These are phyloP conservation scores for Rhizophora apiculata DNA, from an alignment of 345 rosid genomes.

Conservation along the genomic window DNA sequence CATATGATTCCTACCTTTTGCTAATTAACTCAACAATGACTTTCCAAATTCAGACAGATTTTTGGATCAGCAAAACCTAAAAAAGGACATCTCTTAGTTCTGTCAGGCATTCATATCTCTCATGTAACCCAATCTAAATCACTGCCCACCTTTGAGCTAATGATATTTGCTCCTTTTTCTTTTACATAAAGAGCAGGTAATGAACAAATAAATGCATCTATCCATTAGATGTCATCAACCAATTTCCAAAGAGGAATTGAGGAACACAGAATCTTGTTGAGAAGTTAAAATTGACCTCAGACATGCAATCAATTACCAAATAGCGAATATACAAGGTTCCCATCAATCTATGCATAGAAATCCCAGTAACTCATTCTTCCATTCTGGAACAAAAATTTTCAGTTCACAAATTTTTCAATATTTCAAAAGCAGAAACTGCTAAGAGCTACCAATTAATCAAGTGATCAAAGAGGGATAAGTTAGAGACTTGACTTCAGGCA, in stretches of 20 bases:
- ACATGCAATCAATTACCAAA: not conserved
- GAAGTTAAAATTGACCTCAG: not conserved
- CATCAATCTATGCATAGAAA: not conserved
- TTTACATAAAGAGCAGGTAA: not conserved
- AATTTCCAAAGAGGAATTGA: not conserved
- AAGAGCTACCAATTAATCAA: not conserved
- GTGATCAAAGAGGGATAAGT: not conserved
- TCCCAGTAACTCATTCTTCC: not conserved
- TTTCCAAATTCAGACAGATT: not conserved
- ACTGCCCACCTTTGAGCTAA: constrained; percentile 1
- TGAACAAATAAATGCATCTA: not conserved
- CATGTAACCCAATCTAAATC: constrained; percentile 1
- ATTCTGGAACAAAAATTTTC: not conserved
- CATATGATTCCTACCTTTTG: not conserved
- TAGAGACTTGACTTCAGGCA: not conserved
- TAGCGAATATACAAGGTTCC: not conserved
- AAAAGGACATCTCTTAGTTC: not conserved
- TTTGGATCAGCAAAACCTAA: not conserved
- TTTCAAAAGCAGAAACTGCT: not conserved
- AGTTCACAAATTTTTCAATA: not conserved
- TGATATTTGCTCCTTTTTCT: not conserved
- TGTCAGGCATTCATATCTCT: not conserved
- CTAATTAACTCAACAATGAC: not conserved
- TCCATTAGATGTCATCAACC: too few species aligned
- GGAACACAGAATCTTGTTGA: not conserved